Percentiles rank a stretch among this genome's conserved stretches.
These are phyloP conservation scores for Trichophaea hybrida DNA, from an alignment of 2,329 filamentous ascomycete genomes.

Conservation along the genomic window DNA sequence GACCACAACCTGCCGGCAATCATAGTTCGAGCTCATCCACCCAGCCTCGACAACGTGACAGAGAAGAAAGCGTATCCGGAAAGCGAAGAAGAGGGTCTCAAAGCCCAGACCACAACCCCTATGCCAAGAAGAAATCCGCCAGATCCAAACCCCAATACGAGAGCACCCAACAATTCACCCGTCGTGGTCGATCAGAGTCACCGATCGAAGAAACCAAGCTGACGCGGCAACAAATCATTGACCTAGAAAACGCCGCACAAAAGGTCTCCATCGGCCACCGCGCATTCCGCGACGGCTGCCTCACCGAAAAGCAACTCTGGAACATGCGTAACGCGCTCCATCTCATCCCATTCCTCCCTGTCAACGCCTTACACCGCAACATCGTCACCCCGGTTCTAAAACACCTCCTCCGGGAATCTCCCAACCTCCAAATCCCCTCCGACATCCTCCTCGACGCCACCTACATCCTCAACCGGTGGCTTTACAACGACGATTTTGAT, in stretches of 20 bases:
- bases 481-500: constrained; percentile 31
- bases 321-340: neutral
- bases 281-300: neutral
- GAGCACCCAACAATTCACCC: too few relatives aligned
- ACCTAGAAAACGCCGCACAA: neutral
- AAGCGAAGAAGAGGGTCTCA: too few relatives aligned
- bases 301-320: neutral
- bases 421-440: constrained; percentile 29
- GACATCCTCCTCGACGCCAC: constrained; percentile 37
- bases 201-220: neutral
- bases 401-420: neutral
- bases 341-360: neutral
- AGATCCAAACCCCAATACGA: too few relatives aligned
- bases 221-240: neutral
- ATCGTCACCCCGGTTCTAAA: neutral
- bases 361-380: neutral
- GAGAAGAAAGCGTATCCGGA: too few relatives aligned
- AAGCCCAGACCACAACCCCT: too few relatives aligned
- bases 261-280: neutral
- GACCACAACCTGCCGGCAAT: too few relatives aligned
- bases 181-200: too few relatives aligned
- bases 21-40: too few relatives aligned
- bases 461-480: constrained; percentile 37
- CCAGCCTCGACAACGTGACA: too few relatives aligned
- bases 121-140: too few relatives aligned